A percentile compares a stretch with the other conserved stretches of the same genome.
Conservation (phyloP, 208 protist species). For the Crithidia brevicula region DNA sequence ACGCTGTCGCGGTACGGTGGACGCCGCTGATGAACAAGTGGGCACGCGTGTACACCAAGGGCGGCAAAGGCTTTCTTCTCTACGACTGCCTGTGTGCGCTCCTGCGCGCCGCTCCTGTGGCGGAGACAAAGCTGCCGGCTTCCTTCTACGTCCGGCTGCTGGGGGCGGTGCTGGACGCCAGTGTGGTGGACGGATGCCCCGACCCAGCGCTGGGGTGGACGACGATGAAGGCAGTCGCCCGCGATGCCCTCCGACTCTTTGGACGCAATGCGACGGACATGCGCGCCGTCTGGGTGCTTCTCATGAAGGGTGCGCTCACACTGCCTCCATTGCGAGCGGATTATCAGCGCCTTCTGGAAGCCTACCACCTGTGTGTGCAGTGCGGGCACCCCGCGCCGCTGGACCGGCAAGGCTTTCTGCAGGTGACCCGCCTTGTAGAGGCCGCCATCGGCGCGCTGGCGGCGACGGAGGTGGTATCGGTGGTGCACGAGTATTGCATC, state of each 20-base stretch:
- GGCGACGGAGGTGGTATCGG: conserved; percentile 5
- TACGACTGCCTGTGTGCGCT: conserved; percentile 43
- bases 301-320: conserved; percentile 79
- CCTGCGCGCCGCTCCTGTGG: conserved; percentile 35
- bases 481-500: conserved; percentile 27
- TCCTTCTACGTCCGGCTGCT: conserved; percentile 72
- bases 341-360: conserved; percentile 53
- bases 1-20: conserved; percentile 70
- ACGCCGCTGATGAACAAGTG: conserved; percentile 77
- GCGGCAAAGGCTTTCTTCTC: conserved; percentile 45
- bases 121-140: conserved; percentile 60
- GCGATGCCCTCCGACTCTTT: conserved; percentile 54
- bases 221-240: conserved; percentile 41
- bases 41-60: conserved; percentile 72
- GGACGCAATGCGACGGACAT: conserved; percentile 47
- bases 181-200: neutral
- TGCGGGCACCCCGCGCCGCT: conserved; percentile 38
- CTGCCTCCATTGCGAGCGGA: conserved; percentile 35
- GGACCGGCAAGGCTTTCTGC: conserved; percentile 58
- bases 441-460: conserved; percentile 29
- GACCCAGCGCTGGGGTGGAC: conserved; percentile 31
- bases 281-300: conserved; percentile 64
- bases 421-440: conserved; percentile 60
- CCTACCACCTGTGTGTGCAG: conserved; percentile 66
- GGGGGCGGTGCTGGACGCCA: conserved; percentile 62